A percentile compares a stretch with the other conserved stretches of the same genome.
Conservation (phyloP, 176 grass and related monocot species). For the Zea mays region DNA sequence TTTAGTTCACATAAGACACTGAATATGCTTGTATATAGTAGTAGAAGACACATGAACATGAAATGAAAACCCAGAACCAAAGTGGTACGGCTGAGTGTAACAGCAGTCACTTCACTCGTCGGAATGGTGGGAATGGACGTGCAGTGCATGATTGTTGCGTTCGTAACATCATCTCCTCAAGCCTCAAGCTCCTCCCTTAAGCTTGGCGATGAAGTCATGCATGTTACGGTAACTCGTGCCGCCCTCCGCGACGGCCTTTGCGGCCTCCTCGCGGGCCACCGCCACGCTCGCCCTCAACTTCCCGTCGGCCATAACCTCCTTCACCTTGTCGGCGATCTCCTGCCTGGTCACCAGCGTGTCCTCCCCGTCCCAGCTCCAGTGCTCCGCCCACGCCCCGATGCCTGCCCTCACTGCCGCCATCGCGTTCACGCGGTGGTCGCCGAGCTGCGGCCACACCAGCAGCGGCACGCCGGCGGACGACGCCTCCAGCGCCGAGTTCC, state of each 20-base stretch:
- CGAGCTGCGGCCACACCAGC: conserved; percentile 50
- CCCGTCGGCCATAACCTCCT: conserved; percentile 48
- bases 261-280: conserved; percentile 16
- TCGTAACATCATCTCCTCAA: too few relatives aligned
- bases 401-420: conserved; percentile 25
- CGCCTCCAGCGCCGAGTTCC: conserved; percentile 52
- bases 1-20: too few relatives aligned
- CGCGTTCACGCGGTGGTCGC: conserved; percentile 57
- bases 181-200: conserved; percentile 9
- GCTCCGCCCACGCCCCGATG: conserved; percentile 51
- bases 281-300: conserved; percentile 6
- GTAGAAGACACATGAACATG: too few relatives aligned
- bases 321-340: conserved; percentile 48
- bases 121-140: too few relatives aligned
- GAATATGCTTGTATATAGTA: too few relatives aligned
- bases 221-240: conserved; percentile 41
- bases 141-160: too few relatives aligned
- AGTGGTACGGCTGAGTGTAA: too few relatives aligned
- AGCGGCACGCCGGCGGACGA: conserved; percentile 48
- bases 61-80: too few relatives aligned
- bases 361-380: conserved; percentile 64
- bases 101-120: too few relatives aligned
- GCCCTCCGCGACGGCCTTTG: conserved; percentile 29
- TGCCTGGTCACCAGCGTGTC: conserved; percentile 23
- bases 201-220: conserved; percentile 31